These are phyloP conservation scores for Ascoidea asiatica DNA, from an alignment of 805 yeast species.

Conservation along the genomic window DNA sequence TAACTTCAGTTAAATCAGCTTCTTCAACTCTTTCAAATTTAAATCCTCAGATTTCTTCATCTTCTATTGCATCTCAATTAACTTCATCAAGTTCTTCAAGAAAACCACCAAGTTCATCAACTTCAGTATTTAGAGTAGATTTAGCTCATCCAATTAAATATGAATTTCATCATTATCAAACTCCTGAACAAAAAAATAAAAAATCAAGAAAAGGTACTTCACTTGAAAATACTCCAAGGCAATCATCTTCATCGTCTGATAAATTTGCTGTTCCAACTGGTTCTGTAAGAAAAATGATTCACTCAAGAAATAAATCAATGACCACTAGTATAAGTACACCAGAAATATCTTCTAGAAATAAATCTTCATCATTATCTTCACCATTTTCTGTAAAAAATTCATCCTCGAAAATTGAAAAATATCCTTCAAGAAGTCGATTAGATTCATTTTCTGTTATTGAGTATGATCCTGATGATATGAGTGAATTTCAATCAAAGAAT, in stretches of 20 bases:
- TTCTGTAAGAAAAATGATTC: no score
- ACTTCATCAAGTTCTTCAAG: slow-evolving; percentile 5
- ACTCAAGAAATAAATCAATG: no score
- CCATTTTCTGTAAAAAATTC: background rate
- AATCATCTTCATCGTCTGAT: background rate
- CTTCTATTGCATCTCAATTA: slow-evolving; percentile 1
- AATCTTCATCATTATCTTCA: background rate
- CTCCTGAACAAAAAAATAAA: slow-evolving; percentile 13
- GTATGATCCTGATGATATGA: background rate
- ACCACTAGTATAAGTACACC: no score
- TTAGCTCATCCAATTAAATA: slow-evolving; percentile 19
- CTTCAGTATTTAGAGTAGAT: slow-evolving; percentile 21
- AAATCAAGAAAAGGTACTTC: background rate
- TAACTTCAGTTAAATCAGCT: no score
- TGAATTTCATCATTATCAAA: slow-evolving; percentile 24
- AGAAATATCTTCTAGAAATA: background rate
- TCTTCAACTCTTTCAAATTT: no score
- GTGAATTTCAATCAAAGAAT: no score
- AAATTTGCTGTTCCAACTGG: no score
- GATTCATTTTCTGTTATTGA: background rate
- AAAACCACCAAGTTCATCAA: slow-evolving; percentile 12
- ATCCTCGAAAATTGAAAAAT: background rate
- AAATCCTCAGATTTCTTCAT: no score
- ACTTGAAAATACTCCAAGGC: background rate
- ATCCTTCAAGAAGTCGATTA: background rate